phyloP scores from a whole-genome alignment of 129 eudicot species.

The Helichrysum umbraculigerum region DNA sequence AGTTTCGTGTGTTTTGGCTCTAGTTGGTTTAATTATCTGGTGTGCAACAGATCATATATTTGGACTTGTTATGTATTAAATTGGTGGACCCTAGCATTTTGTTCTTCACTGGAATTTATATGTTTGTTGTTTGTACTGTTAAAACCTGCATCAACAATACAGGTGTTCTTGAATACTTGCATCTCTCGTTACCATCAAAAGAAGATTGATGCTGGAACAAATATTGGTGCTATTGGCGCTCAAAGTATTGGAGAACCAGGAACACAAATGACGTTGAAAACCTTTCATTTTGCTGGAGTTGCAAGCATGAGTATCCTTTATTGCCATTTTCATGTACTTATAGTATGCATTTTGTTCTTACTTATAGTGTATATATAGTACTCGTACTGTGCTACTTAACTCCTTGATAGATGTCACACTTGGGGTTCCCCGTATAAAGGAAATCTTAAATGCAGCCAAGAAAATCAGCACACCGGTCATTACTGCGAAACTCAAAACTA shows the following conservation, averaged over 20 bases:
- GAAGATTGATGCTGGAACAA: slow-evolving; percentile 85
- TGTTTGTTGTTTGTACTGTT: slow-evolving; percentile 4
- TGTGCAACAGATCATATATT: not conserved
- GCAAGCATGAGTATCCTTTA: slow-evolving; percentile 99
- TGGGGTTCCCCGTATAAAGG: slow-evolving; percentile 98
- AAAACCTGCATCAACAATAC: slow-evolving; percentile 17
- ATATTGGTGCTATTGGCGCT: slow-evolving; percentile 97
- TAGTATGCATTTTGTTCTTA: not conserved
- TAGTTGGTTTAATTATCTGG: not conserved
- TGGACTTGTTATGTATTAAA: not conserved
- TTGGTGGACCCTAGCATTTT: not conserved
- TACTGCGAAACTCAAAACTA: slow-evolving; percentile 56
- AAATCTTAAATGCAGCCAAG: slow-evolving; percentile 88
- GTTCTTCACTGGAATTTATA: not conserved
- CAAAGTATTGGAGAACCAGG: slow-evolving; percentile 99
- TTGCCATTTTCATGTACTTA: not conserved
- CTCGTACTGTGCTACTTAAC: slow-evolving; percentile 41
- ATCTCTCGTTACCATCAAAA: slow-evolving; percentile 70
- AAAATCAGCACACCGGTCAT: slow-evolving; percentile 88
- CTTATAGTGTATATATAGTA: slow-evolving; percentile 4
- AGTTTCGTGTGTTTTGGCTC: not conserved
- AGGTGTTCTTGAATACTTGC: slow-evolving; percentile 84
- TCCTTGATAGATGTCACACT: slow-evolving; percentile 77
- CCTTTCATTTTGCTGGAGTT: slow-evolving; percentile 99
- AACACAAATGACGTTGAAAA: slow-evolving; percentile 95